These are phyloP conservation scores for Epicoccum nigrum DNA, from an alignment of 2,329 filamentous ascomycete genomes.

Conservation along the genomic window DNA sequence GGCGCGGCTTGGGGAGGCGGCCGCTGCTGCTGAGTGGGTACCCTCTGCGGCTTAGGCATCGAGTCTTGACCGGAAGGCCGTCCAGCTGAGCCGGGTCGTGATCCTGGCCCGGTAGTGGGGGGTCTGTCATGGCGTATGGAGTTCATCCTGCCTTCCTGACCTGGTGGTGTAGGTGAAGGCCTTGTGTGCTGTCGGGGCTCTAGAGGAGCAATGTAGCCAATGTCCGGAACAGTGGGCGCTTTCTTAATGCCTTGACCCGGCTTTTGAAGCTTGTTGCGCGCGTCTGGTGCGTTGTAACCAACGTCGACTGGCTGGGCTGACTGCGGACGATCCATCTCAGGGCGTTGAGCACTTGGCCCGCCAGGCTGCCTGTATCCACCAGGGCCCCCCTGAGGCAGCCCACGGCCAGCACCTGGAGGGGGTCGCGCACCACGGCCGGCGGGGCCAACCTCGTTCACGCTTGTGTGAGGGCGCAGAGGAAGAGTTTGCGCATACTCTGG, in stretches of 20 bases:
- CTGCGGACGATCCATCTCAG: slow-evolving; percentile 47
- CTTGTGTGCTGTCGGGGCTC: slow-evolving; percentile 44
- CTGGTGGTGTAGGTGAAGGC: slow-evolving; percentile 43
- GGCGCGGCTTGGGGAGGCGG: slow-evolving; percentile 25
- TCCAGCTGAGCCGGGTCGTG: slow-evolving; percentile 41
- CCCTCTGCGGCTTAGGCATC: slow-evolving; percentile 33
- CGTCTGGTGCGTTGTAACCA: slow-evolving; percentile 53
- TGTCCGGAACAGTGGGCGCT: slow-evolving; percentile 42
- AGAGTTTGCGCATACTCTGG: slow-evolving; percentile 39
- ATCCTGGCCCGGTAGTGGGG: slow-evolving; percentile 29
- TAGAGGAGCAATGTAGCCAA: slow-evolving; percentile 47
- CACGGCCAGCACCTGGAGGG: slow-evolving; percentile 36
- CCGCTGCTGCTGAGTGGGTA: slow-evolving; percentile 29
- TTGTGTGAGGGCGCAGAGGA: slow-evolving; percentile 47
- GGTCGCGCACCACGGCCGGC: slow-evolving; percentile 39
- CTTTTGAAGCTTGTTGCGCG: slow-evolving; percentile 52
- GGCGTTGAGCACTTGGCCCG: slow-evolving; percentile 46
- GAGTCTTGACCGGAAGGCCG: slow-evolving; percentile 33
- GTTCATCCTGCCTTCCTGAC: slow-evolving; percentile 41
- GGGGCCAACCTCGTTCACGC: slow-evolving; percentile 43
- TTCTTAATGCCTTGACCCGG: slow-evolving; percentile 38
- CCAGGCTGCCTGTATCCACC: slow-evolving; percentile 47
- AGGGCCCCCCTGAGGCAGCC: slow-evolving; percentile 40
- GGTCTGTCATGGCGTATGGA: slow-evolving; percentile 33
- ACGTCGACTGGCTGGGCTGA: slow-evolving; percentile 50